Evolutionary conservation across 2,329 filamentous ascomycete genomes (phyloP), one percentile per base, ranked within the genome.

Genomic region (Neopestalotiopsis sp.): DNA sequence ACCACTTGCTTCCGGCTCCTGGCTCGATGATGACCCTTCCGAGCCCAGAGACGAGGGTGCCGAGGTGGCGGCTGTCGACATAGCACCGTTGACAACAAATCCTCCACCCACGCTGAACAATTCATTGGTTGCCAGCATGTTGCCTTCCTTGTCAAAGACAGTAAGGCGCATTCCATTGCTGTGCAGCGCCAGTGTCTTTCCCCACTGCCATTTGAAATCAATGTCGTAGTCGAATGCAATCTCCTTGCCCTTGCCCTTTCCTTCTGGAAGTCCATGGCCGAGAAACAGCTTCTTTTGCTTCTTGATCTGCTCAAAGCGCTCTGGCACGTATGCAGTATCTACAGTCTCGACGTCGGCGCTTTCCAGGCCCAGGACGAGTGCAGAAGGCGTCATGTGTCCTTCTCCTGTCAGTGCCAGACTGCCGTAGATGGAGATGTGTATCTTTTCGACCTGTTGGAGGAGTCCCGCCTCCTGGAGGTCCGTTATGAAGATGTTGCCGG

Each of bases 131-230:
- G 84, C 84, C 42, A 86, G 73, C 70, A 85, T 80, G 38, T 78
- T 80, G 12, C 84, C 84, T 1, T 86, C 79, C 4, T 82, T 73
- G 67, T 86, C 83, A 61, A 83, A 86, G 2, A 85, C 84, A n/a
- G 79, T 84, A 66, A 86, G 80, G 1, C 84, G 83, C 84, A 86
- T 86, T 57, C 84, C 84, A 65, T 86, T 86, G 77, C 84, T 86
- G 73, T 86, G 84, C 61, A 85, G 71, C 0, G 84, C 82, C n/a
- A 86, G 79, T 73, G 86, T 86, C 30, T 81, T 81, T 2, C 83
- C 82, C 84, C 84, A 86, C 74, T 86, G 82, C 84, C 84, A 86
- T 5, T 79, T 78, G 73, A 86, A 86, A 69, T 86, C 83, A 42
- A 76, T 77, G 7, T 84, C 81, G 68, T 86, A 86, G 72, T 85